phyloP scores from a whole-genome alignment of 2,329 filamentous ascomycete genomes.

The Mycosphaerella arachidis region DNA sequence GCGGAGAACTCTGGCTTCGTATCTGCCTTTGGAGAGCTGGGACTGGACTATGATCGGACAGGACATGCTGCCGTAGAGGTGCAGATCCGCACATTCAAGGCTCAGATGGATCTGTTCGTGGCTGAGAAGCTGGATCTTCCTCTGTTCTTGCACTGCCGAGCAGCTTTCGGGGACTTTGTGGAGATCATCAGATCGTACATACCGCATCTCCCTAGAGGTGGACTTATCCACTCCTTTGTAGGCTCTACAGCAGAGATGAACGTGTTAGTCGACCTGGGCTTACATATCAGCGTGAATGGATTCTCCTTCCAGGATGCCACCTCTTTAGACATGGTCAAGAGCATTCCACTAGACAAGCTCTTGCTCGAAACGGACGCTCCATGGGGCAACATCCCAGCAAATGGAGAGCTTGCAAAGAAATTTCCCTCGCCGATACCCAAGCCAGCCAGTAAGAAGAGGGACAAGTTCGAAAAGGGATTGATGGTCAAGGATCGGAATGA shows the following conservation, averaged over 20 bases:
- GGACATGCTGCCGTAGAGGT: constrained; percentile 40
- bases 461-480: constrained; percentile 43
- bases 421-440: constrained; percentile 35
- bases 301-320: constrained; percentile 43
- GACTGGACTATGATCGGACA: constrained; percentile 49
- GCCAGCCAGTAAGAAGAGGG: constrained; percentile 43
- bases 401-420: constrained; percentile 37
- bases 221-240: constrained; percentile 41
- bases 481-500: constrained; percentile 53
- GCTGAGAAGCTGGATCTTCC: constrained; percentile 35
- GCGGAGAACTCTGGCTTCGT: constrained; percentile 7
- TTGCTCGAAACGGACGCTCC: constrained; percentile 49
- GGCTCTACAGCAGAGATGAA: constrained; percentile 41
- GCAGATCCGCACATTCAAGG: constrained; percentile 40
- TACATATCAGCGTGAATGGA: constrained; percentile 49
- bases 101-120: constrained; percentile 41
- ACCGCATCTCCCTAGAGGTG: constrained; percentile 33
- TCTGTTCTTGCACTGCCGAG: constrained; percentile 42
- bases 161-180: constrained; percentile 43
- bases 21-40: constrained; percentile 47
- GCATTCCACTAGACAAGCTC: constrained; percentile 39
- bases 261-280: constrained; percentile 30
- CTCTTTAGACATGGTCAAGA: constrained; percentile 41
- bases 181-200: constrained; percentile 40
- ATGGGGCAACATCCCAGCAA: constrained; percentile 43